Evolutionary conservation across 1,284 basidiomycete species (phyloP).

Genomic region (Microbotryum intermedium): DNA sequence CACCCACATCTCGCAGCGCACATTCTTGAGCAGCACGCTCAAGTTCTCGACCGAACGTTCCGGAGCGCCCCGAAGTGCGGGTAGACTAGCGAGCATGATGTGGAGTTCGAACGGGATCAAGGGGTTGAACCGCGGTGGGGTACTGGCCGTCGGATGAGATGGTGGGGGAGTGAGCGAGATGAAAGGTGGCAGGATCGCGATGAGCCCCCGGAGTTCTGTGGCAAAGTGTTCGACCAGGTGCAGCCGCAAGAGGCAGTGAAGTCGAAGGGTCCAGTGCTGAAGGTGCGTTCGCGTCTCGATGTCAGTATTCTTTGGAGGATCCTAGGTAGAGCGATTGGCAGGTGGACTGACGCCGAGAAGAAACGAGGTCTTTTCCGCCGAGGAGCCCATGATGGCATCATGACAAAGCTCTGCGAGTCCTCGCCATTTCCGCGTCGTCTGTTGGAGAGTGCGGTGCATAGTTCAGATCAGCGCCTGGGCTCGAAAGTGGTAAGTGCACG

Average conservation of each 20-base stretch:
- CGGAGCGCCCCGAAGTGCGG: conserved; percentile 42
- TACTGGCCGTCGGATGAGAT: neutral
- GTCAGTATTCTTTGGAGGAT: neutral
- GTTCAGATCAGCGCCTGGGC: neutral
- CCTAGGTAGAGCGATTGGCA: neutral
- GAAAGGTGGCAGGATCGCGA: conserved; percentile 46
- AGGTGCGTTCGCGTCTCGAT: neutral
- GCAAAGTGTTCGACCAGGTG: conserved; percentile 70
- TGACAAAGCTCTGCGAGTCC: conserved; percentile 65
- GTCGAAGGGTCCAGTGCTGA: conserved; percentile 66
- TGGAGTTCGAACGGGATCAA: conserved; percentile 69
- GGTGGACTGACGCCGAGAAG: conserved; percentile 54
- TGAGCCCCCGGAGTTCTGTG: conserved; percentile 61
- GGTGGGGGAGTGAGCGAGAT: conserved; percentile 41
- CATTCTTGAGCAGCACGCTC: conserved; percentile 15
- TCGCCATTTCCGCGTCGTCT: conserved; percentile 78
- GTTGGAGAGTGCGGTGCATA: conserved; percentile 7
- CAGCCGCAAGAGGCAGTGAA: conserved; percentile 45
- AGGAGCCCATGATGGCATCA: conserved; percentile 58
- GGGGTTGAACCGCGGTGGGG: conserved; percentile 44
- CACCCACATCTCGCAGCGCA: conserved; percentile 10
- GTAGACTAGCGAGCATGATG: conserved; percentile 52
- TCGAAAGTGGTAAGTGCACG: neutral
- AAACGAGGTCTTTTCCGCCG: conserved; percentile 55
- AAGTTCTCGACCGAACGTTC: conserved; percentile 67